phyloP scores from a whole-genome alignment of 352 stramenopile genomes.

The Phytophthora kernoviae region DNA sequence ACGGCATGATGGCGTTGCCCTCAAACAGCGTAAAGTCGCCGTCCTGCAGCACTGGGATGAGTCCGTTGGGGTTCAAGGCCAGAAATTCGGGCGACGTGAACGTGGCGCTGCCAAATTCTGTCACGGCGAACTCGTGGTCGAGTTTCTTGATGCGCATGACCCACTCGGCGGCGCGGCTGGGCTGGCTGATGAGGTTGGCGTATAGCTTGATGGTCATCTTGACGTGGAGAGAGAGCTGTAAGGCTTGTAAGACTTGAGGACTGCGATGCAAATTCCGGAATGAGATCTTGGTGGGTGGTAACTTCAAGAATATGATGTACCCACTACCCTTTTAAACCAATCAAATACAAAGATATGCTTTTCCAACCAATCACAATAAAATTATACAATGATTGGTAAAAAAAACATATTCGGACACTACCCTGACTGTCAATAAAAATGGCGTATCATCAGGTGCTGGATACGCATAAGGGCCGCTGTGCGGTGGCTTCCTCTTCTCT shows the following conservation, averaged over 20 bases:
- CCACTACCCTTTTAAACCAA: no score
- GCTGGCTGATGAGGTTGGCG: slow-evolving; percentile 47
- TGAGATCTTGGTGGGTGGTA: neutral
- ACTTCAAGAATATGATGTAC: no score
- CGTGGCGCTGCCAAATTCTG: slow-evolving; percentile 26
- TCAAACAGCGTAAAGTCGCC: slow-evolving; percentile 43
- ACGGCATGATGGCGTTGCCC: slow-evolving; percentile 54
- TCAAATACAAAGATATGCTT: no score
- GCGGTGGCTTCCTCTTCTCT: slow-evolving; percentile 42
- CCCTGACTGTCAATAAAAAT: neutral
- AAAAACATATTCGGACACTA: no score
- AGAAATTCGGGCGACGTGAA: slow-evolving; percentile 42
- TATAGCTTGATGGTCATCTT: slow-evolving; percentile 40
- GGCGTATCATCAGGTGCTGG: slow-evolving; percentile 25
- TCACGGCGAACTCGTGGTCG: slow-evolving; percentile 33
- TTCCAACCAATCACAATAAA: no score
- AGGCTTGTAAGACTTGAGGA: neutral
- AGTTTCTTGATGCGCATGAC: slow-evolving; percentile 45
- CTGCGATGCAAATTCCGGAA: neutral
- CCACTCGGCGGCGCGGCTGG: slow-evolving; percentile 38
- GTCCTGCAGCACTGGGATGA: slow-evolving; percentile 42
- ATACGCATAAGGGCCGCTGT: slow-evolving; percentile 50
- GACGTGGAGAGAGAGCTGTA: neutral
- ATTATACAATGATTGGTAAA: no score
- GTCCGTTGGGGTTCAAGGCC: slow-evolving; percentile 38